A percentile compares a stretch with the other conserved stretches of the same genome.
Conservation (phyloP, 202 grass and related monocot species). For the Cymbopogon flexuosus region DNA sequence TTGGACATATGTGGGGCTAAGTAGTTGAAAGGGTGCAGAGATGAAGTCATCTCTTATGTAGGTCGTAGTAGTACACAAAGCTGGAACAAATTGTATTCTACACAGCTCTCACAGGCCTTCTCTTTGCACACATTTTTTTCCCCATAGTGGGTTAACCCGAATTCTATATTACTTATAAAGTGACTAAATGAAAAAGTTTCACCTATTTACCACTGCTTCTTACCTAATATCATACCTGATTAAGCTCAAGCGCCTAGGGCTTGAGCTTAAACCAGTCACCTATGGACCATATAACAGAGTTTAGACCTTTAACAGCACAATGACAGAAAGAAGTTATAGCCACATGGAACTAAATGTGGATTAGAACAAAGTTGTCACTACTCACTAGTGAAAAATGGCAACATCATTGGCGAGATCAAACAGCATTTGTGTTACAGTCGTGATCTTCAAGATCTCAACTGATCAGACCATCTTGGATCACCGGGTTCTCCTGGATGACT, state of each 20-base stretch:
- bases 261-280: not conserved
- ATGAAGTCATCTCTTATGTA: not conserved
- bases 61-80: not conserved
- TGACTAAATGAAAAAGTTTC: not conserved
- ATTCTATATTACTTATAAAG: not conserved
- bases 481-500: not conserved
- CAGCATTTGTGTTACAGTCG: not conserved
- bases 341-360: not conserved
- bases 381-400: not conserved
- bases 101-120: not conserved
- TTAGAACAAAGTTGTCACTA: not conserved
- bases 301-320: not conserved
- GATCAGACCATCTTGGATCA: not conserved
- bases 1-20: not conserved
- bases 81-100: not conserved
- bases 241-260: not conserved
- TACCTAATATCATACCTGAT: not conserved
- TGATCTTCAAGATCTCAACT: not conserved
- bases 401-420: not conserved
- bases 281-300: not conserved
- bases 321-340: not conserved
- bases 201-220: not conserved
- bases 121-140: not conserved
- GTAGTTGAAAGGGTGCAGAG: not conserved
- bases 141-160: not conserved